A percentile compares a stretch with the other conserved stretches of the same genome.
These are phyloP conservation scores for Cydonia oblonga DNA, from an alignment of 331 rosid genomes.

Conservation along the genomic window DNA sequence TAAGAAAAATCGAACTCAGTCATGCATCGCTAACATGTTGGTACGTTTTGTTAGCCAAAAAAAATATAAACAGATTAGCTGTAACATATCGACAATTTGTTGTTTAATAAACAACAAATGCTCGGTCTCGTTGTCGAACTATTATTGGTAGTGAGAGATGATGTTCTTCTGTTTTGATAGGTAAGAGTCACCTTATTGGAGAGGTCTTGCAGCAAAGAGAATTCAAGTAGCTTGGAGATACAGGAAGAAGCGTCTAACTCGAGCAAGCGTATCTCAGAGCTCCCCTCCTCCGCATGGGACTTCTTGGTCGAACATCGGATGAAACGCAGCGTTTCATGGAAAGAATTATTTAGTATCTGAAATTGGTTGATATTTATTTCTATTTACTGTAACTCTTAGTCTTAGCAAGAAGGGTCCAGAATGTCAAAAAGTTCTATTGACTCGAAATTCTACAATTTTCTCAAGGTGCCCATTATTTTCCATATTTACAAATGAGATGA, in stretches of 20 bases:
- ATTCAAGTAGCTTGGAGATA: slow-evolving; percentile 83
- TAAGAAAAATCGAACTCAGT: not conserved
- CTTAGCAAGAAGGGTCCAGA: not conserved
- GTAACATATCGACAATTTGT: too few species aligned
- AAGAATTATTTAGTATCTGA: not conserved
- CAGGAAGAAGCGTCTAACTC: slow-evolving; percentile 43
- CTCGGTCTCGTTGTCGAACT: too few species aligned
- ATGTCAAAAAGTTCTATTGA: not conserved
- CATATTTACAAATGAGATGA: too few species aligned
- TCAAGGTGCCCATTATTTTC: too few species aligned
- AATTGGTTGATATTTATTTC: not conserved
- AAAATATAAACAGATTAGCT: too few species aligned
- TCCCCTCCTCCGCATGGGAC: not conserved
- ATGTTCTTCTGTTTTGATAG: slow-evolving; percentile 18
- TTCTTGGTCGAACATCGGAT: not conserved
- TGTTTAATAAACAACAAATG: too few species aligned
- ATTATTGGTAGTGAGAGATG: too few species aligned
- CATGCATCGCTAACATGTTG: too few species aligned
- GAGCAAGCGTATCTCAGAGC: slow-evolving; percentile 17
- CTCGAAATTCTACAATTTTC: too few species aligned
- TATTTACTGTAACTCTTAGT: not conserved
- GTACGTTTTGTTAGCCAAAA: too few species aligned
- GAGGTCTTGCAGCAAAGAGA: slow-evolving; percentile 44
- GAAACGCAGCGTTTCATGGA: not conserved
- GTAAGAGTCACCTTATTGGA: slow-evolving; percentile 73